phyloP scores from a whole-genome alignment of 1,284 basidiomycete species.

The Ustilago shanxiensis region DNA sequence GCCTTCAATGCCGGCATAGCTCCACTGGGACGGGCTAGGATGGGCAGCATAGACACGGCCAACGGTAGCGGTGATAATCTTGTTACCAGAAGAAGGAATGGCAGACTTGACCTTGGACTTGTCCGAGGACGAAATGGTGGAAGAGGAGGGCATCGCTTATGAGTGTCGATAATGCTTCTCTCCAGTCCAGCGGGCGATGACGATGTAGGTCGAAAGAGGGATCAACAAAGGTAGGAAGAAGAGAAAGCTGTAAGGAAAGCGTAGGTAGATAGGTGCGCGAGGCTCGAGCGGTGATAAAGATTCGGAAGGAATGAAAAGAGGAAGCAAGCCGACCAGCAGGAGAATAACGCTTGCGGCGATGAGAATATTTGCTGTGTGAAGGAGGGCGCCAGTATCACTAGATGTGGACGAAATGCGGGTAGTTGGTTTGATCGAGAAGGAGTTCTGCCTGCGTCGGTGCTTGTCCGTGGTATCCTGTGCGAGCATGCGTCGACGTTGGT shows the following conservation, averaged over 20 bases:
- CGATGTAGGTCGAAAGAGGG: constrained; percentile 61
- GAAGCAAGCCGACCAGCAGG: constrained; percentile 17
- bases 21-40: constrained; percentile 55
- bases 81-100: constrained; percentile 62
- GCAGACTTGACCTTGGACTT: constrained; percentile 68
- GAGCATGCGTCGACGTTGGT: constrained; percentile 19
- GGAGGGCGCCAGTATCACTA: constrained; percentile 3
- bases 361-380: constrained; percentile 20
- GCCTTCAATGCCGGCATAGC: constrained; percentile 65
- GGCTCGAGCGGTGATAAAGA: not conserved
- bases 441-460: constrained; percentile 24
- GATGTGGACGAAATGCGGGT: not conserved
- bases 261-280: constrained; percentile 24
- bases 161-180: constrained; percentile 59
- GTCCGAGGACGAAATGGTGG: constrained; percentile 63
- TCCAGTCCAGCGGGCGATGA: constrained; percentile 66
- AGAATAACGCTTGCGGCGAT: constrained; percentile 33
- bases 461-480: constrained; percentile 4
- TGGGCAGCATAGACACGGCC: constrained; percentile 67
- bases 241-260: constrained; percentile 50
- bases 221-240: constrained; percentile 62
- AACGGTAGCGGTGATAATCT: constrained; percentile 68
- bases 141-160: constrained; percentile 62
- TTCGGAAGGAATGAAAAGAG: constrained; percentile 13
- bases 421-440: constrained; percentile 28